phyloP scores from a whole-genome alignment of 306 rosid species.

The Crataegus laevigata region DNA sequence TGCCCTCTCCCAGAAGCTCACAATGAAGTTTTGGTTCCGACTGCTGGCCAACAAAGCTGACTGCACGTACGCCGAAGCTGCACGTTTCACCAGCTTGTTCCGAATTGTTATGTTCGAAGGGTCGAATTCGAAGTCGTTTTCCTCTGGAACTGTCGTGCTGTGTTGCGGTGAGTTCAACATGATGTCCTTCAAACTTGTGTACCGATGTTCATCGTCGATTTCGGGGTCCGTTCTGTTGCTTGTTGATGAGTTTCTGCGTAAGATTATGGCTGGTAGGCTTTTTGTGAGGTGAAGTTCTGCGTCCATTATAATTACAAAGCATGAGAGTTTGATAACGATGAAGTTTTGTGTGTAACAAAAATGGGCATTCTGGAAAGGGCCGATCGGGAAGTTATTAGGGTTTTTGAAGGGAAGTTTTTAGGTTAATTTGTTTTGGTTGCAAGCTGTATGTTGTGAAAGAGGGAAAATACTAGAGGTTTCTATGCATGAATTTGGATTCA shows the following conservation, averaged over 20 bases:
- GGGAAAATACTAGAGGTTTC: background rate
- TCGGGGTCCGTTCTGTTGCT: conserved; percentile 12
- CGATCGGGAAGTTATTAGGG: background rate
- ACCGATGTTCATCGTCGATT: conserved; percentile 23
- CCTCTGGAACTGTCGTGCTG: conserved; percentile 19
- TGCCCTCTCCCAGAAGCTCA: conserved; percentile 37
- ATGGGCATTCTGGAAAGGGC: conserved; percentile 6
- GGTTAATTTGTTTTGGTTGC: background rate
- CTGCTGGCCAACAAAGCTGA: conserved; percentile 34
- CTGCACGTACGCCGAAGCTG: conserved; percentile 60
- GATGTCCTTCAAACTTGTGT: conserved; percentile 69
- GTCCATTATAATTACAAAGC: conserved; percentile 28
- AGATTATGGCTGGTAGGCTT: conserved; percentile 15
- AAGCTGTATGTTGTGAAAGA: background rate
- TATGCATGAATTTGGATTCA: background rate
- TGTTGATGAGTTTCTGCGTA: conserved; percentile 15
- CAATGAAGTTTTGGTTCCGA: conserved; percentile 28
- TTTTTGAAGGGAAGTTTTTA: background rate
- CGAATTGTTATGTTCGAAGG: conserved; percentile 39
- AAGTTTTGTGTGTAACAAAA: background rate
- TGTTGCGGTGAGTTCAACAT: conserved; percentile 26
- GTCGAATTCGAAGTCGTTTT: conserved; percentile 28
- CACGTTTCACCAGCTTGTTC: conserved; percentile 53
- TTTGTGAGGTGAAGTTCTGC: conserved; percentile 18
- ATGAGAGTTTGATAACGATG: conserved; percentile 1